Evolutionary conservation across 345 rosid species (phyloP).

Genomic region (Raphanus sativus): DNA sequence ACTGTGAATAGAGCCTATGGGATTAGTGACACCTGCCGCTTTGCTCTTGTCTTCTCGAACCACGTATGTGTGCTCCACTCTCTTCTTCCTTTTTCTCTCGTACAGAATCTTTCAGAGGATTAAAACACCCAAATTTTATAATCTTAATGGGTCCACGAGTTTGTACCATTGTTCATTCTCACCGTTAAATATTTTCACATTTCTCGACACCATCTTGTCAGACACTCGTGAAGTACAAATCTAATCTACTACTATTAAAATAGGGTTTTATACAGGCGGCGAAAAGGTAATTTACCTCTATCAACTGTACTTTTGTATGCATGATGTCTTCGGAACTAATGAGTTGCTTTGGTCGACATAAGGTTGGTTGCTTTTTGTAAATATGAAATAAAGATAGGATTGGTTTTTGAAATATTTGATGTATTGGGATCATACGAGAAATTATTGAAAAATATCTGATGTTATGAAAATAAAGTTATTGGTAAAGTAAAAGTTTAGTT

Average conservation of each 20-base stretch:
- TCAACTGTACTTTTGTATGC: not conserved
- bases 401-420: slow-evolving; percentile 9
- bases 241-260: not conserved
- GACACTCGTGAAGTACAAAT: not conserved
- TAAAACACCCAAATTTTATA: not conserved
- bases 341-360: slow-evolving; percentile 12
- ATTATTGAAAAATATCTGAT: not conserved
- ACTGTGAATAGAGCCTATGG: slow-evolving; percentile 20
- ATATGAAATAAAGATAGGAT: slow-evolving; percentile 1
- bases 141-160: slow-evolving; percentile 23
- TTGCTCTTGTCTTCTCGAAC: slow-evolving; percentile 35
- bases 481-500: slow-evolving; percentile 17
- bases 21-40: slow-evolving; percentile 50
- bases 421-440: not conserved
- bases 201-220: not conserved
- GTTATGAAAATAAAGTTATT: slow-evolving; percentile 15
- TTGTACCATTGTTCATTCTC: slow-evolving; percentile 22
- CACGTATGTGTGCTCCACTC: slow-evolving; percentile 39
- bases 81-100: slow-evolving; percentile 16
- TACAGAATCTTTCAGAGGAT: slow-evolving; percentile 8
- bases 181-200: not conserved
- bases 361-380: not conserved
- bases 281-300: not conserved
- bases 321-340: not conserved
- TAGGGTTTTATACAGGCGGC: not conserved